phyloP scores from a whole-genome alignment of 2,329 filamentous ascomycete genomes.

The Calonectria pteridis region DNA sequence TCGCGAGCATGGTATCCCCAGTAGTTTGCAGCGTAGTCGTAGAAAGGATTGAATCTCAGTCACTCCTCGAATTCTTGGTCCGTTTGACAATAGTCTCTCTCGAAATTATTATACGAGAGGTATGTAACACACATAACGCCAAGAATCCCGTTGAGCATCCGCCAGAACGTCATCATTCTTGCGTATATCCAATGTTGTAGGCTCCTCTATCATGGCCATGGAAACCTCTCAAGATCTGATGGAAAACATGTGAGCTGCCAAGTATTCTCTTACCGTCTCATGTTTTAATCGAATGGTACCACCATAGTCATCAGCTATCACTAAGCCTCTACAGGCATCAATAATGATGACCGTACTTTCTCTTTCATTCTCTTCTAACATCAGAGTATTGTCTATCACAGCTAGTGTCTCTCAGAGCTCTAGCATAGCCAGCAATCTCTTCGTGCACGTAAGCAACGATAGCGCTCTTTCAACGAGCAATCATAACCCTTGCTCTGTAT shows the following conservation, averaged over 20 bases:
- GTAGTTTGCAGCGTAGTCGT: neutral
- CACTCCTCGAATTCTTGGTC: neutral
- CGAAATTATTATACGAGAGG: neutral
- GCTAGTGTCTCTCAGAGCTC: neutral
- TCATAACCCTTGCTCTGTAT: neutral
- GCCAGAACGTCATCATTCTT: neutral
- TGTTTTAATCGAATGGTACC: neutral
- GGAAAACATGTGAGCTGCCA: neutral
- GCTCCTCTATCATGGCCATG: neutral
- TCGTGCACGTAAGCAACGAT: neutral
- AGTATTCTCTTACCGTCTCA: neutral
- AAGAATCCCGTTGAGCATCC: neutral
- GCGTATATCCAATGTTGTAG: neutral
- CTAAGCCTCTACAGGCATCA: neutral
- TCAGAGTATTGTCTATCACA: neutral
- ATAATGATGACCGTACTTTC: neutral
- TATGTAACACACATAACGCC: neutral
- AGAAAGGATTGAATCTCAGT: neutral
- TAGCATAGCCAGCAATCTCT: neutral
- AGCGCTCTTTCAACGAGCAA: neutral
- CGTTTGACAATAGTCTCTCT: constrained; percentile 1
- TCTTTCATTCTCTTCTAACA: neutral
- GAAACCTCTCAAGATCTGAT: neutral
- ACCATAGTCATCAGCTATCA: neutral
- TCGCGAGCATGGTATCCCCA: neutral